Evolutionary conservation across 441 rosid species (phyloP).

Genomic region (Biscutella laevigata): DNA sequence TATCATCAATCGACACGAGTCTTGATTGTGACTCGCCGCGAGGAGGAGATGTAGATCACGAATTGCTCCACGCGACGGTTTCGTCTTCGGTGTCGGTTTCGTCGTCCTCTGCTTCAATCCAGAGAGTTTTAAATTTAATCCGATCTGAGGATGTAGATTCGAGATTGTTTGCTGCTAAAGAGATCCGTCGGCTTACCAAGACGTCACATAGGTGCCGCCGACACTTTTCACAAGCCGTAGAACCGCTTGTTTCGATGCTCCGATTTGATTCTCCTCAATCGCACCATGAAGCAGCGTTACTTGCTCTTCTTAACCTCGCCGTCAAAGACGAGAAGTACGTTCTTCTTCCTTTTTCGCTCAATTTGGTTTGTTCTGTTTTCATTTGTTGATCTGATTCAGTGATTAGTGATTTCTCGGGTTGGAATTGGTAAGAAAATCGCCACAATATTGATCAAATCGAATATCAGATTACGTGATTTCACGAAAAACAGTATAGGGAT

Average conservation of each 20-base stretch:
- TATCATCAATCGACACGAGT: slow-evolving; percentile 30
- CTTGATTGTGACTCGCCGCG: slow-evolving; percentile 41
- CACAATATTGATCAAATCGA: background rate
- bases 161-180: slow-evolving; percentile 65
- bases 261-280: slow-evolving; percentile 35
- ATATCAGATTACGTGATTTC: background rate
- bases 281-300: slow-evolving; percentile 60
- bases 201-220: slow-evolving; percentile 78
- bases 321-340: slow-evolving; percentile 84
- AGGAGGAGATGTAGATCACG: slow-evolving; percentile 29
- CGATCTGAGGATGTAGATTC: slow-evolving; percentile 41
- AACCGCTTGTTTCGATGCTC: slow-evolving; percentile 78
- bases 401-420: background rate
- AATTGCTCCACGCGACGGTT: slow-evolving; percentile 9
- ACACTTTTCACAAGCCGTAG: slow-evolving; percentile 52
- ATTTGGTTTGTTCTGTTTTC: slow-evolving; percentile 11
- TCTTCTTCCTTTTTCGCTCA: background rate
- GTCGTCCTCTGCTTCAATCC: slow-evolving; percentile 35
- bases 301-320: slow-evolving; percentile 91
- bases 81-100: slow-evolving; percentile 12
- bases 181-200: slow-evolving; percentile 86
- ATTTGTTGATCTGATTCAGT: slow-evolving; percentile 4
- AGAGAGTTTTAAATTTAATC: slow-evolving; percentile 41
- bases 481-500: no score
- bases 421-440: background rate